phyloP scores from a whole-genome alignment of 2,329 filamentous ascomycete genomes.

The Exophiala mesophila region DNA sequence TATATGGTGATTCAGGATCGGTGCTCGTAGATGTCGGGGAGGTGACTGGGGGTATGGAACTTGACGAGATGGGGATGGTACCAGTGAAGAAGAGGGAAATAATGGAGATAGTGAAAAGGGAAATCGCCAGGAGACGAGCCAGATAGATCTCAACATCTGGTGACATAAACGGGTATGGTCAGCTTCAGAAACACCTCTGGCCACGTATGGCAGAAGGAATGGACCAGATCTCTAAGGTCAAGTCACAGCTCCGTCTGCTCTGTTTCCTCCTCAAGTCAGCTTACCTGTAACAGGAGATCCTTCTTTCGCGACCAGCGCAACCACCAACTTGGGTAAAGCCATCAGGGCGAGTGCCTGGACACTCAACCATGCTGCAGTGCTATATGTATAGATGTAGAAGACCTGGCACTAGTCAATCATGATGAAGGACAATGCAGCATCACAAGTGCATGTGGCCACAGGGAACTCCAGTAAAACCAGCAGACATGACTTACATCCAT shows the following conservation, averaged over 20 bases:
- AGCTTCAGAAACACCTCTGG: slow-evolving; percentile 17
- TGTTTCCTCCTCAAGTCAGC: slow-evolving; percentile 19
- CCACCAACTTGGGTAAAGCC: slow-evolving; percentile 56
- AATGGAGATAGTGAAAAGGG: slow-evolving; percentile 60
- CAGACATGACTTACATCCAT: not conserved
- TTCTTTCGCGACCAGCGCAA: slow-evolving; percentile 55
- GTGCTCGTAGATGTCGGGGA: slow-evolving; percentile 9
- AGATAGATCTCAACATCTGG: slow-evolving; percentile 67
- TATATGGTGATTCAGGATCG: slow-evolving; percentile 56
- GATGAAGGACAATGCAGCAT: no score
- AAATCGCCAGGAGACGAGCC: slow-evolving; percentile 63
- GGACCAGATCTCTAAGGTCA: slow-evolving; percentile 2
- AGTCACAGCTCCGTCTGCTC: not conserved
- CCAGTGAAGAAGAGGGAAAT: slow-evolving; percentile 66
- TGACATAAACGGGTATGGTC: not conserved
- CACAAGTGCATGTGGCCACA: no score
- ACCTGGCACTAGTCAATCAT: slow-evolving; percentile 30
- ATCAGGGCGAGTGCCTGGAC: slow-evolving; percentile 52
- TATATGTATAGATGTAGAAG: slow-evolving; percentile 43
- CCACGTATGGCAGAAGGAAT: slow-evolving; percentile 48
- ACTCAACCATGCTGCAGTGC: slow-evolving; percentile 41
- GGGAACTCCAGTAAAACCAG: no score
- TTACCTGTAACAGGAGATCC: slow-evolving; percentile 51
- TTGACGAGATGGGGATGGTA: slow-evolving; percentile 59
- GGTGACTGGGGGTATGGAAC: slow-evolving; percentile 31